A percentile compares a stretch with the other conserved stretches of the same genome.
Evolutionary conservation across 2,329 filamentous ascomycete genomes (phyloP).

Genomic region (Pestalotiopsis sp.): DNA sequence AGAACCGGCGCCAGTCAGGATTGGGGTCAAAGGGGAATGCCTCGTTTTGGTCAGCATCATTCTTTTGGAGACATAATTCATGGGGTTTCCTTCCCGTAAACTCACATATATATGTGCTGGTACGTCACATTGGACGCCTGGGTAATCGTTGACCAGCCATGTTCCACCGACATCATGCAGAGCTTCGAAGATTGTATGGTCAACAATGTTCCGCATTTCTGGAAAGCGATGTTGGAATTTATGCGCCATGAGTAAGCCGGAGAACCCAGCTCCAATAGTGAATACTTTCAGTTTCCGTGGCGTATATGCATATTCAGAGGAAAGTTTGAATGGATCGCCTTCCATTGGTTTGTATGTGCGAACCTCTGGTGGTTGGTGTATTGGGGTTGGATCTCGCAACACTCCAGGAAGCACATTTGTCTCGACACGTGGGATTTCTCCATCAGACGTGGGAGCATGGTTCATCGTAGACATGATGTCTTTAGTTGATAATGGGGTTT

Average conservation of each 20-base stretch:
- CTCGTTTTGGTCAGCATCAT: constrained; percentile 15
- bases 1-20: constrained; percentile 60
- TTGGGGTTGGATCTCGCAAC: background rate
- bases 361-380: background rate
- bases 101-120: constrained; percentile 25
- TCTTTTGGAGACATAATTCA: background rate
- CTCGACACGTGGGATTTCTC: background rate
- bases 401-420: background rate
- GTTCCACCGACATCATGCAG: constrained; percentile 34
- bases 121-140: constrained; percentile 29
- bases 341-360: background rate
- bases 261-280: constrained; percentile 36
- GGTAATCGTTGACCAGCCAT: constrained; percentile 36
- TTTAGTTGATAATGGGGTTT: background rate
- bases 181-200: constrained; percentile 34
- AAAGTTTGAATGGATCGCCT: constrained; percentile 30
- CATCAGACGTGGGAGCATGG: background rate
- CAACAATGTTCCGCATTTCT: constrained; percentile 26
- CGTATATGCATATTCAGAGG: constrained; percentile 29
- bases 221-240: constrained; percentile 37
- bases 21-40: constrained; percentile 58
- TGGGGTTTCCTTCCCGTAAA: background rate
- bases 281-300: constrained; percentile 34
- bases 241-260: constrained; percentile 35
- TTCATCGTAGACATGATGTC: background rate